Evolutionary conservation across 495 filamentous ascomycete genomes (phyloP).

Genomic region (Tuber melanosporum): DNA sequence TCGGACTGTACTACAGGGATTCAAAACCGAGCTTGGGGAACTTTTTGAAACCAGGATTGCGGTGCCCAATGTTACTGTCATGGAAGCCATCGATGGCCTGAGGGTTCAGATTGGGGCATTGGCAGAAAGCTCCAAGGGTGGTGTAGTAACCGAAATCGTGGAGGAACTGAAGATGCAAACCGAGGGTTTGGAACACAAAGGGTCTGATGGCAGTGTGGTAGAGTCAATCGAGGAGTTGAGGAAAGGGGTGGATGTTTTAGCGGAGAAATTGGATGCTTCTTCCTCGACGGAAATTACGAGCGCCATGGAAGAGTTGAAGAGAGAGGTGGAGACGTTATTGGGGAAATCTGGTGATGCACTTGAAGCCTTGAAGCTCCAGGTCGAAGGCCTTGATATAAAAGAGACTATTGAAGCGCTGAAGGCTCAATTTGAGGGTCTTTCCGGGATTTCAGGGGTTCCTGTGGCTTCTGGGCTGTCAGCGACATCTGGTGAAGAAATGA

Average conservation of each 20-base stretch:
- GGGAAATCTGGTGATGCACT: slow-evolving; percentile 19
- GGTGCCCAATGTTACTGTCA: slow-evolving; percentile 14
- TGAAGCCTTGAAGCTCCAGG: slow-evolving; percentile 22
- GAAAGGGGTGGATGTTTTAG: slow-evolving; percentile 44
- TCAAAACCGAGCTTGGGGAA: slow-evolving; percentile 22
- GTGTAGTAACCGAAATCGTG: slow-evolving; percentile 53
- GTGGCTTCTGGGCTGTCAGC: background rate
- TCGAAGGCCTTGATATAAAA: slow-evolving; percentile 29
- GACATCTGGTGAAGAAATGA: slow-evolving; percentile 29
- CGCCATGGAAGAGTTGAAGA: slow-evolving; percentile 47
- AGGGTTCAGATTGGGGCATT: slow-evolving; percentile 30
- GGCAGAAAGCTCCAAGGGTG: slow-evolving; percentile 47
- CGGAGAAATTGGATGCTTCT: slow-evolving; percentile 49
- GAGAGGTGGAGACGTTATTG: slow-evolving; percentile 40
- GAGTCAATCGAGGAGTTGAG: slow-evolving; percentile 21
- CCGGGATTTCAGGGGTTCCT: slow-evolving; percentile 23
- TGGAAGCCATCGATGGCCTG: slow-evolving; percentile 21
- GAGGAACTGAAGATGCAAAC: slow-evolving; percentile 40
- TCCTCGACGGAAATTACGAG: slow-evolving; percentile 46
- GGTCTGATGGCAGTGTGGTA: slow-evolving; percentile 14
- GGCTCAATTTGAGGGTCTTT: slow-evolving; percentile 28
- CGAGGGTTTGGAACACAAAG: slow-evolving; percentile 19
- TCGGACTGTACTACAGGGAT: slow-evolving; percentile 26
- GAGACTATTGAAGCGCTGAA: slow-evolving; percentile 28
- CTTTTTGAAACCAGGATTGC: slow-evolving; percentile 5